phyloP scores from a whole-genome alignment of 2,329 filamentous ascomycete genomes.

The Cercospora canescens region DNA sequence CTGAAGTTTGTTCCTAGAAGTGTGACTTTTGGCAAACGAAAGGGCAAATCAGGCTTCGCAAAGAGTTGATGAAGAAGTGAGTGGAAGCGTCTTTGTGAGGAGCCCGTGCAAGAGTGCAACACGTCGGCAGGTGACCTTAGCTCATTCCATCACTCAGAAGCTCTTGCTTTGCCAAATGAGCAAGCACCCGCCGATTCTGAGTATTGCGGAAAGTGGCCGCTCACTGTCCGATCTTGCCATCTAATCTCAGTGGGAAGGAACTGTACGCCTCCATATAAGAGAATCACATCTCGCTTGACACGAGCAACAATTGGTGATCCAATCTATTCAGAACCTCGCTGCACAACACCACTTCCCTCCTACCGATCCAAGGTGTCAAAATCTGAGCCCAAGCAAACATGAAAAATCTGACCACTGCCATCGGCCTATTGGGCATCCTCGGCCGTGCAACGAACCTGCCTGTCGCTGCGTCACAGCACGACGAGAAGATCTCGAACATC shows the following conservation, averaged over 20 bases:
- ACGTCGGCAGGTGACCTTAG: background rate
- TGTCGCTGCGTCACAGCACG: background rate
- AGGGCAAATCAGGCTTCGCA: conserved; percentile 28
- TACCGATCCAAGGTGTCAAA: background rate
- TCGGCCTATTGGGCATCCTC: background rate
- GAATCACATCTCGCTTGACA: no score
- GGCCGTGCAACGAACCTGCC: background rate
- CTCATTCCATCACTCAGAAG: background rate
- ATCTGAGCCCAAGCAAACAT: background rate
- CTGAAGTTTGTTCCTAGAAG: conserved; percentile 27
- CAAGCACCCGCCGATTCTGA: no score
- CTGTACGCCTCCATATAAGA: no score
- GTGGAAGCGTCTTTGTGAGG: background rate
- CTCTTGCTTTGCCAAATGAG: background rate
- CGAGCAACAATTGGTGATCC: no score
- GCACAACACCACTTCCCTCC: background rate
- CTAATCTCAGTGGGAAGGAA: no score
- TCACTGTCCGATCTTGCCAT: background rate
- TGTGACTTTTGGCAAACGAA: conserved; percentile 26
- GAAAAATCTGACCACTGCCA: background rate
- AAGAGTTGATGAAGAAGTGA: conserved; percentile 17
- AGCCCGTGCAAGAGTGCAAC: background rate
- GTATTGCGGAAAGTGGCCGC: no score
- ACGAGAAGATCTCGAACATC: background rate
- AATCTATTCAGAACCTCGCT: no score